Evolutionary conservation across 306 rosid species (phyloP), one percentile per base, ranked within the genome.

Genomic region (Cucurbita ficifolia): DNA sequence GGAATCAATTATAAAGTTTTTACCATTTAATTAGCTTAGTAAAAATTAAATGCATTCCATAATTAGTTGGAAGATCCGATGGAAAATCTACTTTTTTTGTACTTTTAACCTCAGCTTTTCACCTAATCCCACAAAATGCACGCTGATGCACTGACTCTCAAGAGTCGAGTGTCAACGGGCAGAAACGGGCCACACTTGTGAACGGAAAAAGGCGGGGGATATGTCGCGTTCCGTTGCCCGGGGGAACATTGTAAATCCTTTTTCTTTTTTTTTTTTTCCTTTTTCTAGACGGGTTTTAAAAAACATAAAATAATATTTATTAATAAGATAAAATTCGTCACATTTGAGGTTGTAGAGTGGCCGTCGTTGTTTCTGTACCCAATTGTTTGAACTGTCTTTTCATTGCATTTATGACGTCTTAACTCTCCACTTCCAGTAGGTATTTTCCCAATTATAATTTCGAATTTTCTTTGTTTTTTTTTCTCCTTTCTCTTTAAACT

Each of bases 381-480:
- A 64, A 39, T 64, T 42, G 35, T 64, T 64, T 42, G 71, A 64
- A 64, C 52, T 40, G 52, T 64, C 71, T 42, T 63, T 63, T 63
- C 70, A 18, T 18, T 63, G 70, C 70, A 36, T 63, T 63, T n/a
- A 63, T 63, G 51, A 63, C 51, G 70, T 63, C 48, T 63, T 63
- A 63, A 63, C 51, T 63, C 70, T 60, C 19, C 36, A 35, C 68
- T 11, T 35, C 46, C 45, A 60, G 21, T 18, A 12, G 12, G 45
- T 14, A 60, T 60, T 60, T 35, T 22, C 36, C 68, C 43, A 24
- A 24, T 57, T 57, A 4, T 5, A 57, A 21, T 57, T 57, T 57
- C 3, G 8, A 22, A 10, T 10, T 57, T 22, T 24, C 39, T 24
- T 6, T 11, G 29, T 24, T 57, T 5, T 2, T 49, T 49, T 49